Conservation (phyloP, 2,329 filamentous ascomycete genomes). For the Exserohilum rostratum region DNA sequence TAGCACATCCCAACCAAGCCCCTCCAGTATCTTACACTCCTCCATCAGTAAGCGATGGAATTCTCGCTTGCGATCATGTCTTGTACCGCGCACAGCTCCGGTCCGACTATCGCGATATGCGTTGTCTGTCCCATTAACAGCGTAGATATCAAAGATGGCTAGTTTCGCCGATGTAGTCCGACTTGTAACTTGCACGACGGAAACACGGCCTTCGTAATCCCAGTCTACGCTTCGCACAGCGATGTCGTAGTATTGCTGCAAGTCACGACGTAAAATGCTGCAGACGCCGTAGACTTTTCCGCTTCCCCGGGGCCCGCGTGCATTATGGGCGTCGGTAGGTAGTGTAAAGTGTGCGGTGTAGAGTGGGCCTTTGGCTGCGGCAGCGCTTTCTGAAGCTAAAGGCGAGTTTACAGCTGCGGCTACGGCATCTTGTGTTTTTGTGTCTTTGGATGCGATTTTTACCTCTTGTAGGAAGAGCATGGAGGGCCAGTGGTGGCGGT, state of each 20-base stretch:
- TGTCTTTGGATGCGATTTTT: conserved; percentile 53
- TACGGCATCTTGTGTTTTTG: conserved; percentile 49
- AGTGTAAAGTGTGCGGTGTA: conserved; percentile 57
- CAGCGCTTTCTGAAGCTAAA: conserved; percentile 1
- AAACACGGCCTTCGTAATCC: conserved; percentile 60
- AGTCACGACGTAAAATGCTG: conserved; percentile 56
- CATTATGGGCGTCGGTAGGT: conserved; percentile 58
- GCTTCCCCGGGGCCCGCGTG: conserved; percentile 51
- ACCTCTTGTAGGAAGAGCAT: conserved; percentile 58
- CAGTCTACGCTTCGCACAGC: conserved; percentile 51
- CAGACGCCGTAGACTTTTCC: conserved; percentile 61
- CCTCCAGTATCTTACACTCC: conserved; percentile 53
- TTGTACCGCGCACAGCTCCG: conserved; percentile 52
- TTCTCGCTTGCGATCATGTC: conserved; percentile 59
- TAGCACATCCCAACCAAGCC: conserved; percentile 52
- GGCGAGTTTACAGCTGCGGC: conserved; percentile 44
- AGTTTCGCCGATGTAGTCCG: conserved; percentile 33
- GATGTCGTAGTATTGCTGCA: conserved; percentile 23
- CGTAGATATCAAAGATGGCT: conserved; percentile 60
- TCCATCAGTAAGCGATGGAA: conserved; percentile 56
- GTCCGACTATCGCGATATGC: conserved; percentile 54
- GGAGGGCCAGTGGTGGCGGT: conserved; percentile 53
- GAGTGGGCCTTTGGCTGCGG: conserved; percentile 31
- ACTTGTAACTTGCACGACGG: conserved; percentile 52
- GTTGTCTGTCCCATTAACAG: conserved; percentile 59